phyloP scores from a whole-genome alignment of 2,329 filamentous ascomycete species.

The Rugonectria rugulosa region DNA sequence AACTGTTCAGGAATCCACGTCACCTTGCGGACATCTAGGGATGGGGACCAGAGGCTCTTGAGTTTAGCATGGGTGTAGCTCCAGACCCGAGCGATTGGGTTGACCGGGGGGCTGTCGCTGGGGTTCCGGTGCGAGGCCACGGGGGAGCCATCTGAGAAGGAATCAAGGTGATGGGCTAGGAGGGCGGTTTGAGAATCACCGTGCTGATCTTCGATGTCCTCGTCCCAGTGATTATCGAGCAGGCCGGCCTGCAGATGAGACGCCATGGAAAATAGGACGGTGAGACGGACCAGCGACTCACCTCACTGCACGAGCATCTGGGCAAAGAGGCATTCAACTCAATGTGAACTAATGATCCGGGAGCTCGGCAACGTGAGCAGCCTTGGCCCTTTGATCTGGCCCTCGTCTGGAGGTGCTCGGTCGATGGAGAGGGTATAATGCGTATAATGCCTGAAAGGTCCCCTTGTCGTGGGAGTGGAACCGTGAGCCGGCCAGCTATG shows the following conservation, averaged over 20 bases:
- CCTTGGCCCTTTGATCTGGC: neutral
- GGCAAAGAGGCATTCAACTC: too few species aligned
- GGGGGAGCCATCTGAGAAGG: neutral
- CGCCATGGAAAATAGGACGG: neutral
- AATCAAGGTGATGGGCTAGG: neutral
- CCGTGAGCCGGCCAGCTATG: constrained; percentile 1
- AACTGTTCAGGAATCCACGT: constrained; percentile 7
- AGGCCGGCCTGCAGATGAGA: neutral
- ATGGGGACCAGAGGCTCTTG: neutral
- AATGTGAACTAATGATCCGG: neutral
- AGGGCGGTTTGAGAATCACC: neutral
- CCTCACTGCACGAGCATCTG: neutral
- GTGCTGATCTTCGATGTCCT: neutral
- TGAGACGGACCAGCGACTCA: neutral
- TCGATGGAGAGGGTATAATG: constrained; percentile 10
- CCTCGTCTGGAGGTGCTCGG: constrained; percentile 1
- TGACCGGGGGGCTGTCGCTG: neutral
- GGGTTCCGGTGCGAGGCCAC: neutral
- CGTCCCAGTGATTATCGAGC: neutral
- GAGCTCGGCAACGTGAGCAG: neutral
- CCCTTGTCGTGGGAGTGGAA: constrained; percentile 2
- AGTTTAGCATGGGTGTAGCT: neutral
- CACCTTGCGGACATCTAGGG: neutral
- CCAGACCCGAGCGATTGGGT: neutral
- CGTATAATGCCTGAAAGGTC: neutral